phyloP scores from a whole-genome alignment of 2,329 filamentous ascomycete genomes.

The Colletotrichum sp. region DNA sequence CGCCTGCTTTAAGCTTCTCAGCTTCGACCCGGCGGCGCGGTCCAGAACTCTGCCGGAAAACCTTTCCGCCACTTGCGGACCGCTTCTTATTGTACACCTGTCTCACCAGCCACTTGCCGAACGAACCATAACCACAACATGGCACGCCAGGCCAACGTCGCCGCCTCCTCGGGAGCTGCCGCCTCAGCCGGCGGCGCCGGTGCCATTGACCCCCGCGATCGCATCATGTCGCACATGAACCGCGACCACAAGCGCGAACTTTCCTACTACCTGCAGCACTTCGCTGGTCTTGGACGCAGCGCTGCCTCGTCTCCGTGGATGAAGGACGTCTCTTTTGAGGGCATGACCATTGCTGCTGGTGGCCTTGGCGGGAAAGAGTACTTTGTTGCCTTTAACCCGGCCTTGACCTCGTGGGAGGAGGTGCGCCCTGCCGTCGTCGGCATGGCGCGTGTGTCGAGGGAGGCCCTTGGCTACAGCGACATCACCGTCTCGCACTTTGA shows the following conservation, averaged over 20 bases:
- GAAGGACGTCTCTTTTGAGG: conserved; percentile 66
- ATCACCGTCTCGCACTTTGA: conserved; percentile 45
- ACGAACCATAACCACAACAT: not conserved
- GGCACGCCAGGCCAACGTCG: not conserved
- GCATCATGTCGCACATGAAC: conserved; percentile 83
- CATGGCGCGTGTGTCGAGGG: conserved; percentile 65
- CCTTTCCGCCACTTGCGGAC: not conserved
- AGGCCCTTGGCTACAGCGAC: conserved; percentile 63
- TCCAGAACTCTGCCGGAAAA: not conserved
- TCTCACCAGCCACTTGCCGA: not conserved
- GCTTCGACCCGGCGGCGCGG: not conserved
- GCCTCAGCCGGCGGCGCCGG: conserved; percentile 16
- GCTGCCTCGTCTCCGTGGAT: conserved; percentile 65
- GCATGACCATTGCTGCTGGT: conserved; percentile 62
- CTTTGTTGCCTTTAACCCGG: conserved; percentile 70
- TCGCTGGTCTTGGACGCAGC: conserved; percentile 59
- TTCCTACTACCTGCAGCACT: conserved; percentile 78
- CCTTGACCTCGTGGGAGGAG: conserved; percentile 71
- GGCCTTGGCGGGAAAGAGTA: conserved; percentile 47
- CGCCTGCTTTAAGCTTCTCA: not conserved
- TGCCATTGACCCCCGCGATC: conserved; percentile 31
- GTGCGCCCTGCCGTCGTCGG: conserved; percentile 73
- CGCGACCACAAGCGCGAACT: conserved; percentile 78
- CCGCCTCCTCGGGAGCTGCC: conserved; percentile 1
- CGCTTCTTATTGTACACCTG: not conserved